A percentile compares a stretch with the other conserved stretches of the same genome.
These are phyloP conservation scores for Tarenaya hassleriana DNA, from an alignment of 345 rosid genomes.

Conservation along the genomic window DNA sequence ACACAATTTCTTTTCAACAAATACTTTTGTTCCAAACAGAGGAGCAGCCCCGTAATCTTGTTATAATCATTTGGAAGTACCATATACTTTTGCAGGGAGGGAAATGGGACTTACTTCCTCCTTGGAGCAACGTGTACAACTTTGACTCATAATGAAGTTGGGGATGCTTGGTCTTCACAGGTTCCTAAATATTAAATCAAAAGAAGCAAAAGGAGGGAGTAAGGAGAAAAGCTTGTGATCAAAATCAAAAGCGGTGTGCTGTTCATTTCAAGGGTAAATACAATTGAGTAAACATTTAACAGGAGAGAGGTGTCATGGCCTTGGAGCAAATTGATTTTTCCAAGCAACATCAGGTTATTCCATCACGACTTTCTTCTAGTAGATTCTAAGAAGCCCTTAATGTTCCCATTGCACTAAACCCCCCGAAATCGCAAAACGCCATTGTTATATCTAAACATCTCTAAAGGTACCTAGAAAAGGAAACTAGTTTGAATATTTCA, in stretches of 20 bases:
- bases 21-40: neutral
- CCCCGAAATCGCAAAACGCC: no score
- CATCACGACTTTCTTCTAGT: no score
- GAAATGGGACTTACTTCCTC: constrained; percentile 55
- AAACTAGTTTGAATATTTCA: neutral
- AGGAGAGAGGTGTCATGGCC: neutral
- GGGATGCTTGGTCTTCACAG: constrained; percentile 77
- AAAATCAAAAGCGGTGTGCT: neutral
- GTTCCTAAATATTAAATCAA: constrained; percentile 39
- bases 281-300: neutral
- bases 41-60: neutral
- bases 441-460: no score
- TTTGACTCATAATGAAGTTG: constrained; percentile 81
- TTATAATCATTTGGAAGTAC: constrained; percentile 1
- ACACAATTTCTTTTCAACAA: neutral
- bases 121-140: constrained; percentile 72
- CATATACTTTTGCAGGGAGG: neutral
- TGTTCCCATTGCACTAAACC: no score
- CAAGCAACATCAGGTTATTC: no score
- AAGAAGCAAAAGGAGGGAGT: no score
- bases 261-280: neutral
- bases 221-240: no score
- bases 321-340: neutral
- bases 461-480: neutral
- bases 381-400: no score